These are phyloP conservation scores for Stephania yunnanensis DNA, from an alignment of 164 flowering plant genomes.

Conservation along the genomic window DNA sequence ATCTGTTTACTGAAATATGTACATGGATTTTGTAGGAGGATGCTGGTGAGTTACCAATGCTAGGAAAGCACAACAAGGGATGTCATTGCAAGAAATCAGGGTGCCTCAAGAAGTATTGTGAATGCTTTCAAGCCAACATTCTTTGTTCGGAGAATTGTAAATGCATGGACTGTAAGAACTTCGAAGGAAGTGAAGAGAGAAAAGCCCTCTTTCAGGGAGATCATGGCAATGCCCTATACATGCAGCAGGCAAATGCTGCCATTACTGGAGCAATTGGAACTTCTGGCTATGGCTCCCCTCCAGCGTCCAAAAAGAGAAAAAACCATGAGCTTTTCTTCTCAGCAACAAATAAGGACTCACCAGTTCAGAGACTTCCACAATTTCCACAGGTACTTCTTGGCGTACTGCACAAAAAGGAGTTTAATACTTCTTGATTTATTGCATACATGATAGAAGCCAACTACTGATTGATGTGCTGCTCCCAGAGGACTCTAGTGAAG, in stretches of 20 bases:
- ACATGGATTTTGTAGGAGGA: slow-evolving; percentile 48
- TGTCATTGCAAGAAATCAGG: slow-evolving; percentile 96
- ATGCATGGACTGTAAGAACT: slow-evolving; percentile 90
- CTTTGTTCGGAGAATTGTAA: slow-evolving; percentile 89
- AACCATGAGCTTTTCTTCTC: slow-evolving; percentile 54
- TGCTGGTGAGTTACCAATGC: slow-evolving; percentile 41
- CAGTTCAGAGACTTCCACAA: slow-evolving; percentile 42
- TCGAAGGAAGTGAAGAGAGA: slow-evolving; percentile 94
- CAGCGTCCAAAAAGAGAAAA: slow-evolving; percentile 65
- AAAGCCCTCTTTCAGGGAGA: slow-evolving; percentile 78
- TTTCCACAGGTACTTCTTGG: slow-evolving; percentile 48
- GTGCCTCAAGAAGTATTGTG: slow-evolving; percentile 90
- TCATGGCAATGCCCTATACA: slow-evolving; percentile 50
- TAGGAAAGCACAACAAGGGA: slow-evolving; percentile 85
- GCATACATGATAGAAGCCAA: too few species aligned
- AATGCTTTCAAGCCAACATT: slow-evolving; percentile 89
- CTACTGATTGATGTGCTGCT: neutral
- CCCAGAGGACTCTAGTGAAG: slow-evolving; percentile 1
- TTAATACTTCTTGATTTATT: too few species aligned
- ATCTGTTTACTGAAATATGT: slow-evolving; percentile 13
- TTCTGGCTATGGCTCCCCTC: slow-evolving; percentile 84
- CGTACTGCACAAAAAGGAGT: neutral
- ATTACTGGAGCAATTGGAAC: slow-evolving; percentile 94
- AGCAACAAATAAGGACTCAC: slow-evolving; percentile 40
- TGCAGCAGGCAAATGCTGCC: slow-evolving; percentile 96